These are phyloP conservation scores for Aurantiochytrium sp. DNA, from an alignment of 108 stramenopile species.

Conservation along the genomic window DNA sequence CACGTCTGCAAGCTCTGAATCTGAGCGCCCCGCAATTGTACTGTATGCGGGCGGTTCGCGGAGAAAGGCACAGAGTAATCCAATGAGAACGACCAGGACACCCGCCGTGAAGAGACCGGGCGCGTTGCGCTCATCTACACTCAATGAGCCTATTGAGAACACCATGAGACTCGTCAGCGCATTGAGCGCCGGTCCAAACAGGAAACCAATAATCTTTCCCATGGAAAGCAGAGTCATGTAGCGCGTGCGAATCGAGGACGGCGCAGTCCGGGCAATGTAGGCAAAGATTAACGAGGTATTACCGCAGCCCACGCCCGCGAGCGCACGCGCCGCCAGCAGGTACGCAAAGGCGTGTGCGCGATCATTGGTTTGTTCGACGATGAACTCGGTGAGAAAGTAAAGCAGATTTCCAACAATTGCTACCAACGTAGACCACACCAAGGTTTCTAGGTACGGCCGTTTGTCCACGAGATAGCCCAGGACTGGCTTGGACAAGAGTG, in stretches of 20 bases:
- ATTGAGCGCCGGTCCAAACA: not conserved
- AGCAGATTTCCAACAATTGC: not conserved
- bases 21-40: not conserved
- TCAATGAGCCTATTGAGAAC: not conserved
- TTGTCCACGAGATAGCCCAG: not conserved
- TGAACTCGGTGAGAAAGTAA: not conserved
- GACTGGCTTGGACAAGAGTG: not conserved
- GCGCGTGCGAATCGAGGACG: not conserved
- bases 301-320: not conserved
- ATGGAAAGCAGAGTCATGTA: not conserved
- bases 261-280: not conserved
- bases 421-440: not conserved
- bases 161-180: not conserved
- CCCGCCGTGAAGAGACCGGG: not conserved
- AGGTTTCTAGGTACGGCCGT: not conserved
- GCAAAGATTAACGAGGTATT: not conserved
- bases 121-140: not conserved
- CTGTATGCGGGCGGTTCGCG: not conserved
- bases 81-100: not conserved
- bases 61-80: not conserved
- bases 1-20: not conserved
- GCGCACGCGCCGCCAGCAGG: not conserved
- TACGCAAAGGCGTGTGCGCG: not conserved
- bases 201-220: not conserved
- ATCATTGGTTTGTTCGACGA: not conserved